Conservation (phyloP, 768 basidiomycete species). For the Leccinellum rugosiceps region DNA sequence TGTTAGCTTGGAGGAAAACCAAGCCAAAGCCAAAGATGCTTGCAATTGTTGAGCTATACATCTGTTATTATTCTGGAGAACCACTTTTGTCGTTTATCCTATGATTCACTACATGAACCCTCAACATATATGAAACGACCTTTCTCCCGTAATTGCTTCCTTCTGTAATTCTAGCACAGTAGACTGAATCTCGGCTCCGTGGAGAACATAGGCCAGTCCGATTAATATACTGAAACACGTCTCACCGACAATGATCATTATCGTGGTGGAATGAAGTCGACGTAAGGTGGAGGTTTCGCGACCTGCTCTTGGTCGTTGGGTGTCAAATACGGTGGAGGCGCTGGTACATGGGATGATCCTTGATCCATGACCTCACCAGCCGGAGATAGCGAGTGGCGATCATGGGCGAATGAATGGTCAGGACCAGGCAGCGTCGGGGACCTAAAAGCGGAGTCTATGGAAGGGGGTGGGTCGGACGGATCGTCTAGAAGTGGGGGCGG, state of each 20-base stretch:
- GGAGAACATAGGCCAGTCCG: not conserved
- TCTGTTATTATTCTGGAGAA: conserved; percentile 14
- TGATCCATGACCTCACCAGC: conserved; percentile 31
- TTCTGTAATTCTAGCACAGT: conserved; percentile 22
- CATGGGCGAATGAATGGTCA: conserved; percentile 28
- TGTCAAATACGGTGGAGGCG: conserved; percentile 78
- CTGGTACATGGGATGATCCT: conserved; percentile 47
- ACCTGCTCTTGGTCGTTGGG: conserved; percentile 50
- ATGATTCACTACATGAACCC: conserved; percentile 18
- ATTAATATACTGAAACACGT: not conserved
- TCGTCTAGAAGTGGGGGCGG: conserved; percentile 84
- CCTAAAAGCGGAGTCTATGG: conserved; percentile 78
- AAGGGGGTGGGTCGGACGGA: conserved; percentile 84
- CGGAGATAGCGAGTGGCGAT: conserved; percentile 33
- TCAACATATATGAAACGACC: conserved; percentile 26
- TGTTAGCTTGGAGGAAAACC: conserved; percentile 70
- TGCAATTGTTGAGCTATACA: conserved; percentile 68
- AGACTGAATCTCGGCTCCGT: not conserved
- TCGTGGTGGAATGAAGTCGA: conserved; percentile 41
- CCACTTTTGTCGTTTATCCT: conserved; percentile 17
- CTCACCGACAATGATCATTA: conserved; percentile 11
- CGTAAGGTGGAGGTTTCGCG: conserved; percentile 58
- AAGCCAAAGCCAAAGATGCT: conserved; percentile 64
- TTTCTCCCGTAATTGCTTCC: conserved; percentile 28
- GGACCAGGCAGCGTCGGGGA: conserved; percentile 26